These are phyloP conservation scores for Phaeosphaeriaceae sp. DNA, from an alignment of 2,329 filamentous ascomycete species.

Conservation along the genomic window DNA sequence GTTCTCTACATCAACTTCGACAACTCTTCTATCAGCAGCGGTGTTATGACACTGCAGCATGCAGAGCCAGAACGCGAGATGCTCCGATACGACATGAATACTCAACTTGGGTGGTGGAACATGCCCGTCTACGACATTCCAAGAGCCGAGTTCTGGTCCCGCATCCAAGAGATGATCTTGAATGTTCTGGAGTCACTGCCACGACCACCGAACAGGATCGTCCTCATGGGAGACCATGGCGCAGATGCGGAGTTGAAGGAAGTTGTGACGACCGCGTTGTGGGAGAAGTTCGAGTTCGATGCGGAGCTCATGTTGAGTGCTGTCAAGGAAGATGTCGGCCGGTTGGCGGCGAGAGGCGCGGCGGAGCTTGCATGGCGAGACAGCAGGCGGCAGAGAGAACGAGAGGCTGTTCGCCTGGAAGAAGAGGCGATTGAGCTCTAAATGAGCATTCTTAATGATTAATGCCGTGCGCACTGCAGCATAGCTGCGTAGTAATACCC, in stretches of 20 bases:
- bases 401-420: not conserved
- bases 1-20: slow-evolving; percentile 37
- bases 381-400: not conserved
- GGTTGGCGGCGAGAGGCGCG: slow-evolving; percentile 32
- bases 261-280: slow-evolving; percentile 27
- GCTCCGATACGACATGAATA: slow-evolving; percentile 13
- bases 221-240: slow-evolving; percentile 33
- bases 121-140: slow-evolving; percentile 30
- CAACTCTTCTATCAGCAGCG: slow-evolving; percentile 32
- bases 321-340: slow-evolving; percentile 13
- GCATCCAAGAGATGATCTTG: slow-evolving; percentile 28
- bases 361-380: slow-evolving; percentile 28
- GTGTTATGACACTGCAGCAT: slow-evolving; percentile 20
- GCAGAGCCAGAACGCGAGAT: slow-evolving; percentile 11
- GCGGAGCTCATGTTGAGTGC: slow-evolving; percentile 21
- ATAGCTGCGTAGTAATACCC: not conserved
- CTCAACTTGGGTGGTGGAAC: slow-evolving; percentile 35
- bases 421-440: not conserved
- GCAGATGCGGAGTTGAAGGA: slow-evolving; percentile 28
- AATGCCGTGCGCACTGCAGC: not conserved
- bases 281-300: slow-evolving; percentile 29
- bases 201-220: slow-evolving; percentile 26
- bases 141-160: slow-evolving; percentile 32
- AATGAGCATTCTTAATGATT: not conserved
- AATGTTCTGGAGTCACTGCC: slow-evolving; percentile 16